Base-by-base conservation (phyloP, 129 eudicot species). In the Escallonia rubra region DNA sequence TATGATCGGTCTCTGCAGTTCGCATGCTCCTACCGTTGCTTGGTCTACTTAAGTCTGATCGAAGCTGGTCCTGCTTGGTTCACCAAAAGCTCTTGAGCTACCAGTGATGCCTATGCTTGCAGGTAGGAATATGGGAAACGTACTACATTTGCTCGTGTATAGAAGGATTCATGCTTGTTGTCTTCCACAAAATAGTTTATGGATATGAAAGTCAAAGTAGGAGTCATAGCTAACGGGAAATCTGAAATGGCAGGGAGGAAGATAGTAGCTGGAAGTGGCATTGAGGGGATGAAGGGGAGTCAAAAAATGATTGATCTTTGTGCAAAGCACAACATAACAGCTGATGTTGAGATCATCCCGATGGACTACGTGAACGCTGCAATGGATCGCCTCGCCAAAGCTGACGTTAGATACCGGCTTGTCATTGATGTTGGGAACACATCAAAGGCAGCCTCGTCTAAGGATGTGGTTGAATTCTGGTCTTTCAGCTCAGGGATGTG, bases 31-130 rank as follows among this genome's bases (percentile, higher is more conserved):
- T 46, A 41, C 66, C 74, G 3, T 59, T 58, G 43, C 39, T 69
- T 13, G 46, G 11, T 10, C 53, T 57, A 49, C 40, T 69, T 40
- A 59, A 69, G 66, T 15, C 65, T 59, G 57, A 69, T 40, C 66
- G 13, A 69, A 59, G 66, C 45, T 69, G 10, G 34, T 69, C 16
- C 13, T 60, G 65, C 43, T 69, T 48, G 74, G 65, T 58, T 14
- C 43, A 16, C 65, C 65, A 10, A 2, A 9, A 1, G 39, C 66
- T 34, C 44, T 57, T 45, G 64, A 54, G 14, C 68, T 64, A 23
- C 64, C 64, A 3, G 57, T 69, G 34, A 34, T 58, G n/a, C 64
- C 73, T 51, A 7, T 58, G 57, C 55, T 64, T 43, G n/a, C 41
- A 15, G 68, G 68, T 64, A 64, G 10, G 55, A 2, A 45, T 15